Base-by-base conservation (phyloP, 2,329 filamentous ascomycete species). In the Hansfordia pulvinata region DNA sequence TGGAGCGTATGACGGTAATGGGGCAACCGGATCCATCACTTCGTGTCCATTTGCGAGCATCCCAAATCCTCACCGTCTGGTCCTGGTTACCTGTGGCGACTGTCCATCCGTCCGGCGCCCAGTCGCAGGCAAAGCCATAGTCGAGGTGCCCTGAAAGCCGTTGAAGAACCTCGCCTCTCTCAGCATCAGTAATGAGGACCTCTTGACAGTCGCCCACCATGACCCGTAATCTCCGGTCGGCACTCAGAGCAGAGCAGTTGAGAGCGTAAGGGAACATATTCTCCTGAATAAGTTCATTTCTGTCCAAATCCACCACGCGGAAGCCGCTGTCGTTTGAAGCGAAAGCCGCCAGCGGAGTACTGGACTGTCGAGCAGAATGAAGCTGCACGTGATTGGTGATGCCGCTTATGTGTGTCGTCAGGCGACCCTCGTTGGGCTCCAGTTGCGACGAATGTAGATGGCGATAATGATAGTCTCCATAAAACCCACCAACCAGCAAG, bases 31-130 rank as follows among this genome's bases (percentile, higher is more conserved):
- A 29, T 5, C 69, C 69, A 4, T 62, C 53, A 7, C 62, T 62
- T 29, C 62, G 54, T 23, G 53, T 61, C 75, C 77, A 82, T 28
- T 67, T 71, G 7, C 81, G 66, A 6, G 79, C 76, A 45, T 88
- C 81, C 73, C 77, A 86, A 25, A 88, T 70, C 35, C 74, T 71
- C 37, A 86, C 63, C 16, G 62, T 65, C 44, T 66, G 76, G 47
- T 88, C 81, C 48, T 88, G 80, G 34, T 76, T 77, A 13, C 75
- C 80, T 0, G 81, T 86, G 9, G 81, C 81, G 12, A 86, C 64
- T 9, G 74, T 76, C 54, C 74, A 73, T 17, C 79, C 80, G 43
- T 86, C 76, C 28, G 78, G 72, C 11, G 79, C 76, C 81, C 81
- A 88, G 37, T 77, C 80, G 41, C 77, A 84, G 2, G 80, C 72